phyloP scores from a whole-genome alignment of 441 rosid genomes.

The Populus tomentosa region DNA sequence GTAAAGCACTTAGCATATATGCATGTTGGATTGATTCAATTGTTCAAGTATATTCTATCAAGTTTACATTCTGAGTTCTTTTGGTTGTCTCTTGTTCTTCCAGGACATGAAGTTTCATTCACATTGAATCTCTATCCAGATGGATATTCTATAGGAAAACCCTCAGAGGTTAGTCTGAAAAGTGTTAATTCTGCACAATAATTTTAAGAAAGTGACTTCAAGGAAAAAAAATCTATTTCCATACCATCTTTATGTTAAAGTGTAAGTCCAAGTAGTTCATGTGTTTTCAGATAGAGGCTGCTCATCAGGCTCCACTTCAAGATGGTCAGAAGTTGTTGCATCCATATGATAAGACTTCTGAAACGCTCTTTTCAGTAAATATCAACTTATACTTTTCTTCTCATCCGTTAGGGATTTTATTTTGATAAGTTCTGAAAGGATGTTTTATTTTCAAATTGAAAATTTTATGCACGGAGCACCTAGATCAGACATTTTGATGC shows the following conservation, averaged over 20 bases:
- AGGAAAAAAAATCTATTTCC: neutral
- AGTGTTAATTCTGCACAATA: conserved; percentile 5
- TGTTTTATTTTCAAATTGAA: neutral
- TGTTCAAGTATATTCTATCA: conserved; percentile 6
- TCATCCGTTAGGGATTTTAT: conserved; percentile 10
- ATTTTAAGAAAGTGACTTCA: conserved; percentile 8
- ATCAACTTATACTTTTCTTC: conserved; percentile 6
- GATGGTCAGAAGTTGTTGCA: conserved; percentile 60
- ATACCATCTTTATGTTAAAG: conserved; percentile 6
- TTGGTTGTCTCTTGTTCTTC: conserved; percentile 21
- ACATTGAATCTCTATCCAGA: conserved; percentile 63
- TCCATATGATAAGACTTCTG: conserved; percentile 87
- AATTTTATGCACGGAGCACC: neutral
- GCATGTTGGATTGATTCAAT: conserved; percentile 29
- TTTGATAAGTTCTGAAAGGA: neutral
- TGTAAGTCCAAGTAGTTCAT: conserved; percentile 9
- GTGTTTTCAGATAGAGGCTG: conserved; percentile 41
- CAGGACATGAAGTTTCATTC: conserved; percentile 78
- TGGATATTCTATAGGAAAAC: conserved; percentile 78
- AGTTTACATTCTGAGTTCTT: neutral
- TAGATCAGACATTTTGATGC: neutral
- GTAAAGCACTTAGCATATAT: conserved; percentile 24
- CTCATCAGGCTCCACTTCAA: conserved; percentile 43
- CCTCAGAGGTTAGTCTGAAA: conserved; percentile 59
- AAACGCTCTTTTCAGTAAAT: conserved; percentile 72